Percentiles rank a stretch among this genome's conserved stretches.
phyloP scores from a whole-genome alignment of 208 protist species.

The Leishmania tarentolae region DNA sequence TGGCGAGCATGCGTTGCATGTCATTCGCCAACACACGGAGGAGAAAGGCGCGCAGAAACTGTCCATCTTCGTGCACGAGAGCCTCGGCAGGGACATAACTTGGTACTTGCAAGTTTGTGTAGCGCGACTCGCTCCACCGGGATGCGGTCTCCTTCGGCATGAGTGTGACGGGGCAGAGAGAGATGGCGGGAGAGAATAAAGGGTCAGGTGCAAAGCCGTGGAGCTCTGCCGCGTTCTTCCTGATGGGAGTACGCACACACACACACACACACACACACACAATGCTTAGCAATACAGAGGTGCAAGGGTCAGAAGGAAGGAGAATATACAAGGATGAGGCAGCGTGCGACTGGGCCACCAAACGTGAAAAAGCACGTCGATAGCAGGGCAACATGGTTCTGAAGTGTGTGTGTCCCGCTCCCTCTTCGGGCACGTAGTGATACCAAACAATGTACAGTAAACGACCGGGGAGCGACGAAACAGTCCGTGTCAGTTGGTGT shows the following conservation, averaged over 20 bases:
- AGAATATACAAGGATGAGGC: background rate
- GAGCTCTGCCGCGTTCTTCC: background rate
- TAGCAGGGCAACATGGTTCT: background rate
- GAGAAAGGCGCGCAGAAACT: slow-evolving; percentile 83
- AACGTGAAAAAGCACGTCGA: background rate
- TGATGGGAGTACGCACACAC: background rate
- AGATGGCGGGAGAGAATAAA: background rate
- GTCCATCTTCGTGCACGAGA: slow-evolving; percentile 76
- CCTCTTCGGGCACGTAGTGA: background rate
- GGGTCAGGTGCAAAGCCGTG: too few relatives aligned
- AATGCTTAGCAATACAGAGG: background rate
- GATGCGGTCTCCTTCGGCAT: slow-evolving; percentile 47
- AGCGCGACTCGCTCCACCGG: slow-evolving; percentile 81
- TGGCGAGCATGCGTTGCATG: slow-evolving; percentile 74
- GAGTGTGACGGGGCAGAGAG: background rate
- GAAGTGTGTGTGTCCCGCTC: background rate
- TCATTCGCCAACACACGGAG: slow-evolving; percentile 77
- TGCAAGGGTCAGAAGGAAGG: background rate
- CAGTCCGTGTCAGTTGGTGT: background rate
- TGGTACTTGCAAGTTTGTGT: slow-evolving; percentile 80
- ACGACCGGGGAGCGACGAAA: background rate
- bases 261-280: background rate
- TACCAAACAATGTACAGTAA: too few relatives aligned
- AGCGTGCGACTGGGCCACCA: background rate
- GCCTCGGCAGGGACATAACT: slow-evolving; percentile 89